A percentile compares a stretch with the other conserved stretches of the same genome.
Conservation (phyloP, 2,329 filamentous ascomycete species). For the Cladophialophora chaetospira region DNA sequence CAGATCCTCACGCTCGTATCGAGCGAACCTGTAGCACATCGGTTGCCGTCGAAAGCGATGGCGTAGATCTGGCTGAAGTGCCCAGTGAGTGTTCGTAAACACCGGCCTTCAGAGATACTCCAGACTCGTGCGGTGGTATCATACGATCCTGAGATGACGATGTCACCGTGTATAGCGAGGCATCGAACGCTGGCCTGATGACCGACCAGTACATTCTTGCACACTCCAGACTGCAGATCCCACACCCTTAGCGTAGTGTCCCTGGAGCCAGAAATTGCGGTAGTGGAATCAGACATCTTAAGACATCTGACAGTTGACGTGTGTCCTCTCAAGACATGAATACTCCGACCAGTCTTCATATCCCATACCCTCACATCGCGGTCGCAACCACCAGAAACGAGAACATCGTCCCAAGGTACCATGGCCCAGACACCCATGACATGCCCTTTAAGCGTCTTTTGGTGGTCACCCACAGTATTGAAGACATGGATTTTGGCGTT, state of each 20-base stretch:
- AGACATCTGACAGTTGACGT: slow-evolving; percentile 95
- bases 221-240: slow-evolving; percentile 86
- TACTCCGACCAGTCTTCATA: slow-evolving; percentile 77
- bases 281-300: slow-evolving; percentile 94
- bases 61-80: slow-evolving; percentile 99
- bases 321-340: slow-evolving; percentile 86
- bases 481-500: slow-evolving; percentile 99
- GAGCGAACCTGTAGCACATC: slow-evolving; percentile 91
- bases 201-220: slow-evolving; percentile 87
- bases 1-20: slow-evolving; percentile 97
- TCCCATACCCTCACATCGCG: slow-evolving; percentile 97
- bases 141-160: slow-evolving; percentile 97
- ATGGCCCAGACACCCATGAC: slow-evolving; percentile 99
- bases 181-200: slow-evolving; percentile 96
- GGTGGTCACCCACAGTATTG: slow-evolving; percentile 82
- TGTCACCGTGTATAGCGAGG: slow-evolving; percentile 91
- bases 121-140: slow-evolving; percentile 96
- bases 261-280: slow-evolving; percentile 92
- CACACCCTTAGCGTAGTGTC: slow-evolving; percentile 94
- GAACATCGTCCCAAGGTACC: slow-evolving; percentile 93
- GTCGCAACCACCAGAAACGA: slow-evolving; percentile 96
- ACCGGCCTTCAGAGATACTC: slow-evolving; percentile 95
- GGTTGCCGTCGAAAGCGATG: slow-evolving; percentile 91
- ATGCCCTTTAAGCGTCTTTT: slow-evolving; percentile 89
- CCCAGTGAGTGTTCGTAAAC: slow-evolving; percentile 82